Base-by-base conservation (phyloP, 352 stramenopile genomes). In the Hyaloperonospora brassicae region DNA sequence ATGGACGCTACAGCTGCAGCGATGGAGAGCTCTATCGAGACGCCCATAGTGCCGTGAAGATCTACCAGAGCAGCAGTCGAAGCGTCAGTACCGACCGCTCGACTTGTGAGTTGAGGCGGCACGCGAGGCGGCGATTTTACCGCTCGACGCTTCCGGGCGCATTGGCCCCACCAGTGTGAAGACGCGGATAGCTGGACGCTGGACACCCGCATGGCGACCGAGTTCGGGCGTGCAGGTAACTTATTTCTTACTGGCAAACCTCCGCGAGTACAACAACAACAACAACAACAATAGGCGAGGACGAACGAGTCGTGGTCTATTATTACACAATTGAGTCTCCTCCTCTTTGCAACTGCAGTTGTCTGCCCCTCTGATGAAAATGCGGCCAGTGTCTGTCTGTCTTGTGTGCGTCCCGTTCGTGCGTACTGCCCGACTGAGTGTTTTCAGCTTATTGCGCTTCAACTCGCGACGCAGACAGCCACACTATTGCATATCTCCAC, bases 61-160 rank as follows among this genome's bases (percentile, higher is more conserved):
- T 59, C 38, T 52, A 55, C 24, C 39, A 47, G 35, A 24, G 50
- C 38, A 49, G 63, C 55, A 62, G 53, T 57, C 17, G 17, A 17
- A 56, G 50, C 47, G 45, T 50, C 43, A 21, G 39, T 45, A 14
- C 46, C 24, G 27, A 34, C 8, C 36, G 61, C 34, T 55, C 64
- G 13, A 53, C 61, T 7, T 58, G 52, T 6, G 55, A 51, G 3
- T 52, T 66, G 13, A 56, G 53, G 31, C 72, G 64, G 31, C 63
- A 68, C 25, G 54, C 57, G 1, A 66, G 68, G 50, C 70, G 76
- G 21, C 72, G 73, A 17, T 87, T 80, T 56, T 85, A 87, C 43
- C 73, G 76, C 51, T 55, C 71, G 40, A 52, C 68, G 12, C 52
- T 66, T 31, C 58, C 66, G 24, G 36, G 46, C n/a, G 47, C 53